Percentiles rank a stretch among this genome's conserved stretches.
These are phyloP conservation scores for Hippophae gyantsensis DNA, from an alignment of 306 rosid species.

Conservation along the genomic window DNA sequence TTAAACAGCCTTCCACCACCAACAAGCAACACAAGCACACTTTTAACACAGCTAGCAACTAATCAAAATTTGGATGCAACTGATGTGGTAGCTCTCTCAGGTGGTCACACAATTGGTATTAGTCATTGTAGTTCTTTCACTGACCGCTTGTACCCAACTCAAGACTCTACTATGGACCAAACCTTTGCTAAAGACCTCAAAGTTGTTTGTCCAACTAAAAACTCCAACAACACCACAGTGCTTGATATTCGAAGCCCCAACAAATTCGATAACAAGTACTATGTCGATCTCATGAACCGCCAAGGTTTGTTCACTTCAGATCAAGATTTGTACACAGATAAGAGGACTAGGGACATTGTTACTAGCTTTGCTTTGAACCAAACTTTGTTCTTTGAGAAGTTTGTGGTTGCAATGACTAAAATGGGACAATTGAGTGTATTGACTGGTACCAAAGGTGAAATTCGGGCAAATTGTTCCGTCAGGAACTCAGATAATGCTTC, in stretches of 20 bases:
- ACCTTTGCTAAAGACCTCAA: slow-evolving; percentile 37
- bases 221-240: slow-evolving; percentile 21
- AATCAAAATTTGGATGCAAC: slow-evolving; percentile 27
- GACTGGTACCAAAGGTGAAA: slow-evolving; percentile 41
- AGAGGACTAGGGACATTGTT: slow-evolving; percentile 37
- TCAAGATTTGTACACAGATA: slow-evolving; percentile 30
- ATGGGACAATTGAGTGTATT: slow-evolving; percentile 54
- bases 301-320: slow-evolving; percentile 61
- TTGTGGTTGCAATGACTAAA: slow-evolving; percentile 31
- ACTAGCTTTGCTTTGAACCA: slow-evolving; percentile 33
- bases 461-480: slow-evolving; percentile 41
- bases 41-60: slow-evolving; percentile 15
- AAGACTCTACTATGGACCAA: slow-evolving; percentile 38
- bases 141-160: slow-evolving; percentile 36
- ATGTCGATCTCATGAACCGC: slow-evolving; percentile 36
- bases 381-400: slow-evolving; percentile 41
- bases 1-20: slow-evolving; percentile 32
- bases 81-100: slow-evolving; percentile 46
- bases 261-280: slow-evolving; percentile 52
- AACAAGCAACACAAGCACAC: slow-evolving; percentile 4
- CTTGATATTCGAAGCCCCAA: slow-evolving; percentile 41
- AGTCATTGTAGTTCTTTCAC: slow-evolving; percentile 37
- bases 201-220: slow-evolving; percentile 15
- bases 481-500: slow-evolving; percentile 21
- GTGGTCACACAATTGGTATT: slow-evolving; percentile 56